A percentile compares a stretch with the other conserved stretches of the same genome.
These are phyloP conservation scores for Mortierella sp. DNA, from an alignment of 371 early-diverging fungal species.

Conservation along the genomic window DNA sequence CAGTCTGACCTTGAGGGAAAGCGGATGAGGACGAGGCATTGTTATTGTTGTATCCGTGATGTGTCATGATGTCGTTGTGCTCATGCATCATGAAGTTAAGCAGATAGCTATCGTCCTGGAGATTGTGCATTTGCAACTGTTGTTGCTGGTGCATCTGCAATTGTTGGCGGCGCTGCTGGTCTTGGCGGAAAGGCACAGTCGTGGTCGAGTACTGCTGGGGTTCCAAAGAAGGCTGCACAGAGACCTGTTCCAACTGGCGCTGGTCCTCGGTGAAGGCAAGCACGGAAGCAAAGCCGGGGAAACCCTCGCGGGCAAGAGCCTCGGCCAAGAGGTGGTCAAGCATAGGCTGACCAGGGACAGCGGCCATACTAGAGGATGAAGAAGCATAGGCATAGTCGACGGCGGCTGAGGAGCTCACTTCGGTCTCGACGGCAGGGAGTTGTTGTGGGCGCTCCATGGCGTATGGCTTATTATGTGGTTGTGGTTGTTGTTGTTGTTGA, in stretches of 20 bases:
- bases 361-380: conserved; percentile 4
- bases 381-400: conserved; percentile 22
- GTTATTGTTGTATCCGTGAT: conserved; percentile 16
- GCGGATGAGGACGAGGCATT: conserved; percentile 20
- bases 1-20: conserved; percentile 32
- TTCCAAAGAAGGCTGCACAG: conserved; percentile 19
- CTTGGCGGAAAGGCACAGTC: conserved; percentile 9
- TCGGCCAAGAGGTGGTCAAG: conserved; percentile 32
- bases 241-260: conserved; percentile 35
- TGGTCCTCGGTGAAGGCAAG: conserved; percentile 46
- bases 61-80: conserved; percentile 22
- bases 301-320: conserved; percentile 44
- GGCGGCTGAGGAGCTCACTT: conserved; percentile 13
- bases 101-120: conserved; percentile 24
- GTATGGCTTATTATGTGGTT: conserved; percentile 2
- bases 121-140: conserved; percentile 20
- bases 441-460: conserved; percentile 12
- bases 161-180: conserved; percentile 7
- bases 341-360: conserved; percentile 15
- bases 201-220: conserved; percentile 21
- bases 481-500: conserved; percentile 1
- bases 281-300: conserved; percentile 31
- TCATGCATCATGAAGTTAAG: conserved; percentile 10
- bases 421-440: conserved; percentile 3
- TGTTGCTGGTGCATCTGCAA: conserved; percentile 20